Base-by-base conservation (phyloP, 2,329 filamentous ascomycete species). In the Epichloe brachyelytri region DNA sequence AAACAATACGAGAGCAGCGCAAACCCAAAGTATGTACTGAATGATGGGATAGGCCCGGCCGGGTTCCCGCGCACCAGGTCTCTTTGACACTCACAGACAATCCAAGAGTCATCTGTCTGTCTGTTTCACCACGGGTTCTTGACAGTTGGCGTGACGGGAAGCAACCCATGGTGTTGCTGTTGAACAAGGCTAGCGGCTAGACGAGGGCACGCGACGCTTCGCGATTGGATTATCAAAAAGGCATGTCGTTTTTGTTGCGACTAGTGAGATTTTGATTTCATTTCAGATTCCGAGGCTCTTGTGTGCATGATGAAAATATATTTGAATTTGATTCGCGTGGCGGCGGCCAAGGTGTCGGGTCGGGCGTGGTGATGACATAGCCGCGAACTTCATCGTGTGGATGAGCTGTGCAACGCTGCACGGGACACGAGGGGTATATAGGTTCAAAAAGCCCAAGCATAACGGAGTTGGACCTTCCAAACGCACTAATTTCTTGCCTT, bases 401-500 rank as follows among this genome's bases (percentile, higher is more conserved):
- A 30, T 30, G 26, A 30, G 4, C 26, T 30, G 3, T 30, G 26
- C 8, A 30, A 37, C 36, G 14, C 7, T 45, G 10, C 26, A 17
- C 15, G 2, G 5, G 8, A 11, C 11, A 14, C 6, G 15, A 10
- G 5, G 0, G 44, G 38, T 36, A 44, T 36, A 53, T 53, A 53
- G 0, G 11, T 6, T 5, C 3, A 48, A 50, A 47, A 53, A 33
- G 3, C 0, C n/a, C 0, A 2, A 26, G 0, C 17, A 1, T 37
- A 0, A 26, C 11, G 53, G 53, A 54, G 53, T 54, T 54, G 50
- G 53, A 54, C 53, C 53, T 54, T 54, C 53, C 53, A 54, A 46
- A 44, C 53, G 53, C 6, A 54, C 50, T 52, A 54, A 54, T 54
- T 52, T 54, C 53, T 54, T 54, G 53, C 53, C 53, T 54, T 54